Conservation (phyloP, 1,284 basidiomycete genomes). For the Pascua guehoae region DNA sequence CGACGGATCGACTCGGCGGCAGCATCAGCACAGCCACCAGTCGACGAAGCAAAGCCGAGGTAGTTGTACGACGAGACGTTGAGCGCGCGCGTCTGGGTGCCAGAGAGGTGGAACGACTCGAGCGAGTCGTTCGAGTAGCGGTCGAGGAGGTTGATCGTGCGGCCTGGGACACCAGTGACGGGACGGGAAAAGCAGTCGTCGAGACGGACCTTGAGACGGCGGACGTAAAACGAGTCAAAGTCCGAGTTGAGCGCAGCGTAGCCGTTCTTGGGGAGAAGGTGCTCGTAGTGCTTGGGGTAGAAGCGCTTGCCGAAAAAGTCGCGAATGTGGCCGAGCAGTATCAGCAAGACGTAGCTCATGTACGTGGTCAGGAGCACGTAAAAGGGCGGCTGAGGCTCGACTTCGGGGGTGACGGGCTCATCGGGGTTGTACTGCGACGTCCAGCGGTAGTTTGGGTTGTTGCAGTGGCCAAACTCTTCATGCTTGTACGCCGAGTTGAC, state of each 20-base stretch:
- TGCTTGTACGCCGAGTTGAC: constrained; percentile 43
- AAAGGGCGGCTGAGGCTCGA: constrained; percentile 77
- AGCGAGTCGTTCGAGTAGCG: constrained; percentile 80
- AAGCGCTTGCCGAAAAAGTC: constrained; percentile 93
- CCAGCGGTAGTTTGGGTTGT: constrained; percentile 48
- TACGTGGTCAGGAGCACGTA: constrained; percentile 89
- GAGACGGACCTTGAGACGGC: constrained; percentile 87
- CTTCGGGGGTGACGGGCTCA: constrained; percentile 53
- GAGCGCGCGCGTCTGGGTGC: constrained; percentile 77
- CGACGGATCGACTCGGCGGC: constrained; percentile 74
- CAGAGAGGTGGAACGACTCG: constrained; percentile 72
- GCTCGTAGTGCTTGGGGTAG: constrained; percentile 66
- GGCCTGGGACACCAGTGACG: constrained; percentile 89
- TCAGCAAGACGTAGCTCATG: constrained; percentile 81
- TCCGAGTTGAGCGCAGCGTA: constrained; percentile 97
- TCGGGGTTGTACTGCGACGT: constrained; percentile 48
- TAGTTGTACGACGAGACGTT: constrained; percentile 99
- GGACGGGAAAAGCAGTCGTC: constrained; percentile 96
- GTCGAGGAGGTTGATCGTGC: constrained; percentile 84
- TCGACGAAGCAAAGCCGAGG: constrained; percentile 93
- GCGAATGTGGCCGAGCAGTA: constrained; percentile 83
- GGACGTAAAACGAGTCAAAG: constrained; percentile 99
- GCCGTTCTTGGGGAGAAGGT: constrained; percentile 77
- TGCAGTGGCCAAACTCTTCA: constrained; percentile 46
- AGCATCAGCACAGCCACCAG: constrained; percentile 88